These are phyloP conservation scores for Saccharomycopsis lassenensis DNA, from an alignment of 805 yeast species.

Conservation along the genomic window DNA sequence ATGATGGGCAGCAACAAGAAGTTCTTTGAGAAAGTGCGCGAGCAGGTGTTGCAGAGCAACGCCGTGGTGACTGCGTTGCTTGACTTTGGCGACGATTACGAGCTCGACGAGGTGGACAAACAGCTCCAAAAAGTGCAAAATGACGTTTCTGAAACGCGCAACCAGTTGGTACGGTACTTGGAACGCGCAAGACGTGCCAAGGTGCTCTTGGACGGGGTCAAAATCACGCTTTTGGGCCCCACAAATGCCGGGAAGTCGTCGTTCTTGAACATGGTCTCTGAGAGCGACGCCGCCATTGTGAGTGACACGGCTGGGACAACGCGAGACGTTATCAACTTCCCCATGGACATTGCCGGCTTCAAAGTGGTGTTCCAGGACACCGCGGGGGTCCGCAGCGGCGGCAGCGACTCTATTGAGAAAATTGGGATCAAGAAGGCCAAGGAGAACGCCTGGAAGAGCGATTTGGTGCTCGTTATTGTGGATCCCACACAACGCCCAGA, in stretches of 20 bases:
- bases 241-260: constrained; percentile 97
- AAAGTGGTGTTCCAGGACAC: constrained; percentile 84
- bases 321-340: constrained; percentile 74
- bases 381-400: constrained; percentile 64
- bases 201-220: constrained; percentile 61
- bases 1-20: constrained; percentile 57
- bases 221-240: constrained; percentile 68
- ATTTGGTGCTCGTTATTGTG: constrained; percentile 56
- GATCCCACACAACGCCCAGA: constrained; percentile 31
- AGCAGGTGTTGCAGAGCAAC: constrained; percentile 46
- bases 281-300: constrained; percentile 80
- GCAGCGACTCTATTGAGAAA: constrained; percentile 47
- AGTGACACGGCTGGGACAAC: constrained; percentile 92
- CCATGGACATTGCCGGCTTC: constrained; percentile 71
- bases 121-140: constrained; percentile 31
- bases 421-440: constrained; percentile 80
- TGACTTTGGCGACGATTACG: constrained; percentile 93
- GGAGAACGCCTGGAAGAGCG: constrained; percentile 45
- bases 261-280: constrained; percentile 61
- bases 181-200: constrained; percentile 44
- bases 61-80: constrained; percentile 80
- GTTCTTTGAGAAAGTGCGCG: constrained; percentile 57
- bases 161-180: constrained; percentile 30
- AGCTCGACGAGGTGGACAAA: constrained; percentile 48
- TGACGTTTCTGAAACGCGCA: constrained; percentile 38